A percentile compares a stretch with the other conserved stretches of the same genome.
Conservation (phyloP, 257 asterid species). For the Solanum dulcamara region DNA sequence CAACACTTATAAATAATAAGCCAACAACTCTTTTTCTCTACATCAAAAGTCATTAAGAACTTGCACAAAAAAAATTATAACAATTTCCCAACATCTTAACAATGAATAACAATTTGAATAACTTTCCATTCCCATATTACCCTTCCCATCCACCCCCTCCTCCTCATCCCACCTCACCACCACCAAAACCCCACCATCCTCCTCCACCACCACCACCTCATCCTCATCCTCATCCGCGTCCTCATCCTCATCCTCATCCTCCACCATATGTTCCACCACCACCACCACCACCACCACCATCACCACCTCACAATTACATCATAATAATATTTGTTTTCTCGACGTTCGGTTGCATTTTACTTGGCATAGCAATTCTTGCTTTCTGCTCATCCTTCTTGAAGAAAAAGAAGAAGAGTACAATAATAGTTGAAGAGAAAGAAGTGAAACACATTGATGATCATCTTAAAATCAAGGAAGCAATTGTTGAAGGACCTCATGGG, state of each 20-base stretch:
- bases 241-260: background rate
- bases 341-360: constrained; percentile 11
- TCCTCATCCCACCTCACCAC: background rate
- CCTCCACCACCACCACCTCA: background rate
- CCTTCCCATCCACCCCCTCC: background rate
- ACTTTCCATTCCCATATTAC: constrained; percentile 5
- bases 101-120: background rate
- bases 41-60: background rate
- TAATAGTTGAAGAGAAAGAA: background rate
- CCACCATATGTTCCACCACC: background rate
- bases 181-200: background rate
- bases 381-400: constrained; percentile 13
- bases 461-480: constrained; percentile 16
- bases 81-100: background rate
- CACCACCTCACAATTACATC: constrained; percentile 5
- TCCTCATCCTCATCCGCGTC: background rate
- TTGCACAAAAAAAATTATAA: background rate
- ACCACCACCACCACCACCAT: constrained; percentile 11
- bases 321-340: constrained; percentile 12
- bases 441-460: constrained; percentile 18
- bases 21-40: background rate
- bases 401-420: constrained; percentile 18
- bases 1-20: constrained; percentile 3
- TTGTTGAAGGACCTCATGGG: constrained; percentile 23
- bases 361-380: constrained; percentile 9